phyloP scores from a whole-genome alignment of 164 flowering plant genomes.

The Piper longum region DNA sequence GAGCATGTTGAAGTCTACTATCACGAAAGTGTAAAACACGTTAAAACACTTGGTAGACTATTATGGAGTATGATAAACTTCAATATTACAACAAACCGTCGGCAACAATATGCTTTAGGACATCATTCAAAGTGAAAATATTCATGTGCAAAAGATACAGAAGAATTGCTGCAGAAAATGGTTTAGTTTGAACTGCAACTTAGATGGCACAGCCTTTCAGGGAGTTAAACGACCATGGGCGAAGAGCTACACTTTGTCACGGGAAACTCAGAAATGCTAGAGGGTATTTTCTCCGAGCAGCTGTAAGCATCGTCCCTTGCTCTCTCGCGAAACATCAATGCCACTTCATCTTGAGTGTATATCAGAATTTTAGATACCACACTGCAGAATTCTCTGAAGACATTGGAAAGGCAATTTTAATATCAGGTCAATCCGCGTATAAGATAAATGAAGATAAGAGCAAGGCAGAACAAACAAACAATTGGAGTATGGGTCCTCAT shows the following conservation, averaged over 20 bases:
- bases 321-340: constrained; percentile 4
- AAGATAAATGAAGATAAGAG: too few relatives aligned
- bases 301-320: constrained; percentile 7
- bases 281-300: constrained; percentile 7
- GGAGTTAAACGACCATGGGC: background rate
- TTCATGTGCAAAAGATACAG: background rate
- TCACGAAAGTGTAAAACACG: too few relatives aligned
- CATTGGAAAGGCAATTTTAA: background rate
- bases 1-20: too few relatives aligned
- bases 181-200: background rate
- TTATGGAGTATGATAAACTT: too few relatives aligned
- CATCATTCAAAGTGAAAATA: background rate
- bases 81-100: too few relatives aligned
- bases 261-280: constrained; percentile 1
- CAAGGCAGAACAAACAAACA: background rate
- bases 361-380: constrained; percentile 16
- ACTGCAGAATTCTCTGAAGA: constrained; percentile 25
- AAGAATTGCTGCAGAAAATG: background rate
- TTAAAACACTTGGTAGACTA: too few relatives aligned
- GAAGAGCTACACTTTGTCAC: constrained; percentile 1
- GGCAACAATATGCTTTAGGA: too few relatives aligned
- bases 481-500: background rate
- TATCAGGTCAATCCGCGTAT: background rate
- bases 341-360: constrained; percentile 11
- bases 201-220: background rate